A percentile compares a stretch with the other conserved stretches of the same genome.
Conservation (phyloP, 2,329 filamentous ascomycete genomes). For the Ceratocystiopsis minuta region DNA sequence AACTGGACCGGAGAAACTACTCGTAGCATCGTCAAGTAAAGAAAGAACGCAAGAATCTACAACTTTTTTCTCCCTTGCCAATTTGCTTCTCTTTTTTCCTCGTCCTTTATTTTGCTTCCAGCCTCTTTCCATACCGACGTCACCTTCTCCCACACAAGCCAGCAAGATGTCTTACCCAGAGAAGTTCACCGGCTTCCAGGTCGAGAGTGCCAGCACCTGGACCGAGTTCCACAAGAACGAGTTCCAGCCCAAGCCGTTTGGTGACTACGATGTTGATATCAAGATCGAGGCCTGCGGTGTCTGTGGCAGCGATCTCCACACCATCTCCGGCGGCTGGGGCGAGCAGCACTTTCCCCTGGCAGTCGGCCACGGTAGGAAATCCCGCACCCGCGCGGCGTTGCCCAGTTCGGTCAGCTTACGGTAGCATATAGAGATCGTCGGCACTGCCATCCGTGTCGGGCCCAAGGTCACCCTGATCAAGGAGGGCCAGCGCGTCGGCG, state of each 20-base stretch:
- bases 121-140: neutral
- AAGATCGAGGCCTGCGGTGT: constrained; percentile 69
- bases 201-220: constrained; percentile 34
- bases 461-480: constrained; percentile 42
- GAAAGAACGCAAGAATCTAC: no score
- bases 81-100: neutral
- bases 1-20: no score
- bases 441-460: constrained; percentile 49
- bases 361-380: constrained; percentile 40
- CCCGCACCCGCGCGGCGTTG: neutral
- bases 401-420: no score
- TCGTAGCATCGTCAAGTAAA: no score
- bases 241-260: constrained; percentile 72
- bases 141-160: neutral
- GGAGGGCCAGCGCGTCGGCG: constrained; percentile 45
- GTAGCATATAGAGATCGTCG: constrained; percentile 40
- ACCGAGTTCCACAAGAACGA: constrained; percentile 50
- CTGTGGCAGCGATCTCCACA: constrained; percentile 56
- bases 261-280: constrained; percentile 73
- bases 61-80: neutral
- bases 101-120: no score
- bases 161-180: constrained; percentile 35
- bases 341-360: constrained; percentile 42
- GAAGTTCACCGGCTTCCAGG: constrained; percentile 43
- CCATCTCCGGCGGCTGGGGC: constrained; percentile 51